Evolutionary conservation across 352 stramenopile species (phyloP).

Genomic region (Phytophthora fragariaefolia): DNA sequence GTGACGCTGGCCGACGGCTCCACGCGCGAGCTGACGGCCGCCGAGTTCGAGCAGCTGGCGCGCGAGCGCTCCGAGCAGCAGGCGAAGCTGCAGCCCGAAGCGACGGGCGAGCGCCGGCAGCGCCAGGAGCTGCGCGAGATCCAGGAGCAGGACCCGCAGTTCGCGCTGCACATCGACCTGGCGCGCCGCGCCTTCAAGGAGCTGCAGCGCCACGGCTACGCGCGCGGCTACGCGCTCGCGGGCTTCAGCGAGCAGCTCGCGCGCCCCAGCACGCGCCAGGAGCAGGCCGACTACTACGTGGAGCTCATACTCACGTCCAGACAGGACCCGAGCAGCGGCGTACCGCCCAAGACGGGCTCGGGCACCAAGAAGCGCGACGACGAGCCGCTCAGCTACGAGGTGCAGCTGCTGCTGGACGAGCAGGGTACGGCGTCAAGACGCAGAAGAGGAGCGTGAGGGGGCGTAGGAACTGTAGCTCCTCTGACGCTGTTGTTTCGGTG

Average conservation of each 20-base stretch:
- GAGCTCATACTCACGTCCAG: conserved; percentile 39
- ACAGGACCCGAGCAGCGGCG: conserved; percentile 26
- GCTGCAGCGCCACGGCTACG: conserved; percentile 68
- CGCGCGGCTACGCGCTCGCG: conserved; percentile 52
- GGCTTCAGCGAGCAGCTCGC: conserved; percentile 63
- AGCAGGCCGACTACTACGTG: conserved; percentile 33
- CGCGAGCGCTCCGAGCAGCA: conserved; percentile 44
- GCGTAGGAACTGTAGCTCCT: no score
- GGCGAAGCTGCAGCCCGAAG: conserved; percentile 35
- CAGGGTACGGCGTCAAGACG: no score
- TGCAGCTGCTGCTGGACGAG: conserved; percentile 57
- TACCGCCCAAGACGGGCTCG: conserved; percentile 35
- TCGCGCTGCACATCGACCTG: conserved; percentile 58
- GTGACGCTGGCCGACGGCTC: conserved; percentile 53
- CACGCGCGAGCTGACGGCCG: conserved; percentile 52
- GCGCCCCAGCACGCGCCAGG: conserved; percentile 13
- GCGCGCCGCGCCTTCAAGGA: conserved; percentile 53
- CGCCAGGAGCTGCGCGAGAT: conserved; percentile 47
- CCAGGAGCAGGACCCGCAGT: conserved; percentile 46
- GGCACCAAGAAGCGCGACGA: conserved; percentile 34
- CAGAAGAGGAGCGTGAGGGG: no score
- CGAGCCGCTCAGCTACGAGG: conserved; percentile 44
- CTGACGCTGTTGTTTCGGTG: no score
- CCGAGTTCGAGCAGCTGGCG: conserved; percentile 49
- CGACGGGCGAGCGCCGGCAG: conserved; percentile 29